phyloP scores from a whole-genome alignment of 768 basidiomycete genomes.

The Lentinula raphanica region DNA sequence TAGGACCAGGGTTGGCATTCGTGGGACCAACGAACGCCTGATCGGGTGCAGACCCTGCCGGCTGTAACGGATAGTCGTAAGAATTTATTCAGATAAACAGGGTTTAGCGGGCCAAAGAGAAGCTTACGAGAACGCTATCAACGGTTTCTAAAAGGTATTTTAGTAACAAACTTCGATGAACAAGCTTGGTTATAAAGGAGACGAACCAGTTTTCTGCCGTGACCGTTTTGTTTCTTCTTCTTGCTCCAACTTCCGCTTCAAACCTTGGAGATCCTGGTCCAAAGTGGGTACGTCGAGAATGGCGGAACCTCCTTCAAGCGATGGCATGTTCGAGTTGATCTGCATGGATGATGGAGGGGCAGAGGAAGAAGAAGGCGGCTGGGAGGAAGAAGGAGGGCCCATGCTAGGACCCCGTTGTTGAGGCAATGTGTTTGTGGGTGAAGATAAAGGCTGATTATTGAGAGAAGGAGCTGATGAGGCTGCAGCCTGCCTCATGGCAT shows the following conservation, averaged over 20 bases:
- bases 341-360: slow-evolving; percentile 3
- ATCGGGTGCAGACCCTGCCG: slow-evolving; percentile 5
- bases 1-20: slow-evolving; percentile 3
- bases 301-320: neutral
- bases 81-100: slow-evolving; percentile 5
- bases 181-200: slow-evolving; percentile 8
- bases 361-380: slow-evolving; percentile 7
- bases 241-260: slow-evolving; percentile 68
- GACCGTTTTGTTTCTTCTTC: slow-evolving; percentile 70
- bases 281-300: slow-evolving; percentile 22
- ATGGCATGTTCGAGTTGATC: slow-evolving; percentile 7
- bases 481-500: slow-evolving; percentile 35
- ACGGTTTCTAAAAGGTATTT: slow-evolving; percentile 35
- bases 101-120: neutral
- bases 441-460: slow-evolving; percentile 18
- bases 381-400: neutral
- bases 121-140: slow-evolving; percentile 41
- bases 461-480: slow-evolving; percentile 23
- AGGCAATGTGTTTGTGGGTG: neutral
- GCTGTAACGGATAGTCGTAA: slow-evolving; percentile 7
- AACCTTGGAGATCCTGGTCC: slow-evolving; percentile 58
- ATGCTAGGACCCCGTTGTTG: slow-evolving; percentile 4
- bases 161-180: slow-evolving; percentile 17
- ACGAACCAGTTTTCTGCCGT: slow-evolving; percentile 64
- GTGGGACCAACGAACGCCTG: slow-evolving; percentile 3